Evolutionary conservation across 805 yeast genomes (phyloP).

Genomic region (Jamesozyma jinghongensis): DNA sequence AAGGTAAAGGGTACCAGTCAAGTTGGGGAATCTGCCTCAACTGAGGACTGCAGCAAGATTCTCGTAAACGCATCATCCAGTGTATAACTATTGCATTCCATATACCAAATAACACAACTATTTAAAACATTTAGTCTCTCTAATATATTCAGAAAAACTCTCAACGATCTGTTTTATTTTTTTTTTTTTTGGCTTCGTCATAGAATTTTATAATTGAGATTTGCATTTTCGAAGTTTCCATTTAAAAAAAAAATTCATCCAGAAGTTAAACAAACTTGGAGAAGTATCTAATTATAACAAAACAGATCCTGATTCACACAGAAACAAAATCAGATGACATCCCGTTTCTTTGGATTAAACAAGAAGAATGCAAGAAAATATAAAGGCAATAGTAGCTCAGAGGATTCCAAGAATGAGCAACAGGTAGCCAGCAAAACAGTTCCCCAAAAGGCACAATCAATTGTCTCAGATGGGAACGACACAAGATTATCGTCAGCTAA

Average conservation of each 20-base stretch:
- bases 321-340: neutral
- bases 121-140: too few species aligned
- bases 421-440: neutral
- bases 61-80: slow-evolving; percentile 7
- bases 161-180: too few species aligned
- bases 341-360: slow-evolving; percentile 1
- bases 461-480: neutral
- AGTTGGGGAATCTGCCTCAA: slow-evolving; percentile 32
- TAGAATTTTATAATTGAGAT: too few species aligned
- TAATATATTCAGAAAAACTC: too few species aligned
- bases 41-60: slow-evolving; percentile 9
- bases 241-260: too few species aligned
- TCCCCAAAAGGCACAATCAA: slow-evolving; percentile 7
- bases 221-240: too few species aligned
- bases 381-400: neutral
- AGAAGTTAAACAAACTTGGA: too few species aligned
- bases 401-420: slow-evolving; percentile 1
- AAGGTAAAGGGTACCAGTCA: slow-evolving; percentile 81
- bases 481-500: neutral
- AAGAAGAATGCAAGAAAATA: neutral
- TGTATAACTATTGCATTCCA: too few species aligned
- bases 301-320: too few species aligned
- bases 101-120: too few species aligned
- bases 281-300: too few species aligned
- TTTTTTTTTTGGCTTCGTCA: too few species aligned